Evolutionary conservation across 352 stramenopile species (phyloP).

Genomic region (Blastocystis sp.): DNA sequence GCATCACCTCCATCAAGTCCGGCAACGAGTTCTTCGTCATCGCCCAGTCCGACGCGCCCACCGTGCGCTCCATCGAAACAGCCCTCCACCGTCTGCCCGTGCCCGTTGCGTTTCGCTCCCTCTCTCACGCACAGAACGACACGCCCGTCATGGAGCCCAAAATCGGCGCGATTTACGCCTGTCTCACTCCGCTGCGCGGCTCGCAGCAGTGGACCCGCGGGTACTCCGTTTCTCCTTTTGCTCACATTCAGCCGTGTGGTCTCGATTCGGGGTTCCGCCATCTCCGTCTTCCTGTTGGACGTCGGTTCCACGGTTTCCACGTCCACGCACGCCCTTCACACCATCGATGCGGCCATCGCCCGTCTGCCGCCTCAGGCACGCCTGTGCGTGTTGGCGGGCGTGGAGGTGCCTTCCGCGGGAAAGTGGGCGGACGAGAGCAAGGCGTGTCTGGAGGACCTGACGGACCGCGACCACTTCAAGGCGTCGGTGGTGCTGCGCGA

Average conservation of each 20-base stretch:
- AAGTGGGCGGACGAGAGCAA: constrained; percentile 86
- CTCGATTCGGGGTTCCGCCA: constrained; percentile 71
- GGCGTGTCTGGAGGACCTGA: constrained; percentile 82
- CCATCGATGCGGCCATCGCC: constrained; percentile 83
- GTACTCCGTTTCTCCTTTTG: neutral
- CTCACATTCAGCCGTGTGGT: constrained; percentile 54
- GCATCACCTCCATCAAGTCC: constrained; percentile 88
- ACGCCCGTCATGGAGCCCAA: neutral
- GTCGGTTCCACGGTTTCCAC: constrained; percentile 88
- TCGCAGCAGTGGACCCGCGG: neutral
- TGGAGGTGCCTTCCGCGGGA: constrained; percentile 79
- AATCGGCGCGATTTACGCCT: neutral
- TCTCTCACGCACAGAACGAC: constrained; percentile 81
- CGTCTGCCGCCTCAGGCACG: constrained; percentile 84
- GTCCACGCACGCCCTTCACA: constrained; percentile 80
- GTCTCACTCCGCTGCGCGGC: neutral
- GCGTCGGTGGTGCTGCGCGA: constrained; percentile 78
- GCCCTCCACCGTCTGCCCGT: constrained; percentile 70
- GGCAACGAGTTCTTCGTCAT: constrained; percentile 89
- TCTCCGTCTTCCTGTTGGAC: constrained; percentile 87
- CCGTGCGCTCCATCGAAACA: constrained; percentile 17
- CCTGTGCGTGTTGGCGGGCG: constrained; percentile 80
- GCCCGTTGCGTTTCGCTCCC: constrained; percentile 88
- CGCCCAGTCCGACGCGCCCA: constrained; percentile 77
- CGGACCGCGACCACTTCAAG: constrained; percentile 83